These are phyloP conservation scores for Saccharomycopsis babjevae DNA, from an alignment of 805 yeast genomes.

Conservation along the genomic window DNA sequence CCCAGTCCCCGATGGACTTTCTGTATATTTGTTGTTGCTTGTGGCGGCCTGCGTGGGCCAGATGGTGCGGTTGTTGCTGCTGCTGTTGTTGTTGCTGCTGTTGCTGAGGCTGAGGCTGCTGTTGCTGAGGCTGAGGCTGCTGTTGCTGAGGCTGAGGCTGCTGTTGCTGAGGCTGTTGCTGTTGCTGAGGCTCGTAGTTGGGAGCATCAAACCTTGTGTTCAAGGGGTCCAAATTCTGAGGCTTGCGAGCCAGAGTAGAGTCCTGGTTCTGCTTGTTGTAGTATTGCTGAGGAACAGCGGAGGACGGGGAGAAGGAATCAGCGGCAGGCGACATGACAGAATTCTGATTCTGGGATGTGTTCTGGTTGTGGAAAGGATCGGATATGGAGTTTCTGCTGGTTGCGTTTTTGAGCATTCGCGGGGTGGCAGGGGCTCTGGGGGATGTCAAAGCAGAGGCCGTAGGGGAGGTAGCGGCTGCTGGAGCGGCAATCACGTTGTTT, in stretches of 20 bases:
- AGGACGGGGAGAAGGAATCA: not conserved
- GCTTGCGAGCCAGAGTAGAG: not conserved
- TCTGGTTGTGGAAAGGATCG: conserved; percentile 13
- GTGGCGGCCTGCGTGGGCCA: conserved; percentile 8
- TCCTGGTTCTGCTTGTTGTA: not conserved
- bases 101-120: not conserved
- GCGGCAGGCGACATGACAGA: not conserved
- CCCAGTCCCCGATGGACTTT: conserved; percentile 93
- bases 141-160: not conserved
- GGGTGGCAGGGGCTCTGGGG: conserved; percentile 49
- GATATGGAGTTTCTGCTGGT: conserved; percentile 28
- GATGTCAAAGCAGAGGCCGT: conserved; percentile 12
- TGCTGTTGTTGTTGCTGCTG: conserved; percentile 1
- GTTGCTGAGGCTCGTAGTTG: not conserved
- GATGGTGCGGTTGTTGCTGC: conserved; percentile 18
- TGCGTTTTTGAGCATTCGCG: conserved; percentile 55
- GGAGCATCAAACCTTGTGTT: not conserved
- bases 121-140: not conserved
- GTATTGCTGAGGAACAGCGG: not conserved
- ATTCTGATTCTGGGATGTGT: not conserved
- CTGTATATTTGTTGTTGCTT: conserved; percentile 48
- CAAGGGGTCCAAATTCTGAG: not conserved
- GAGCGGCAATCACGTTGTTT: conserved; percentile 11
- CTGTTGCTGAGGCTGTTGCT: conserved; percentile 10
- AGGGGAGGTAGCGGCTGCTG: conserved; percentile 1